phyloP scores from a whole-genome alignment of 1,284 basidiomycete genomes.

The Ustilago crameri region DNA sequence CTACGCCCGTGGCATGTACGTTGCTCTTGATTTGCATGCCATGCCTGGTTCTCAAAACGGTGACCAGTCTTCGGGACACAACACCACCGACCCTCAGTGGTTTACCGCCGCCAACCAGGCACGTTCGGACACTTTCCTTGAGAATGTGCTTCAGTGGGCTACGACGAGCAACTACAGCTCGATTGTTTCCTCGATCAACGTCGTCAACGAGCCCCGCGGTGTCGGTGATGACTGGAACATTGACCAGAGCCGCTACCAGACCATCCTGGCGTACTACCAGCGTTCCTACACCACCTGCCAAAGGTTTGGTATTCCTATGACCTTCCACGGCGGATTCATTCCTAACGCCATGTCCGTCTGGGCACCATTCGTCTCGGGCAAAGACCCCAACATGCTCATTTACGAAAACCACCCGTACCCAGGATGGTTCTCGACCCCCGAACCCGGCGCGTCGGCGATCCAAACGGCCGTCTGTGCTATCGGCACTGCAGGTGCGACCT shows the following conservation, averaged over 20 bases:
- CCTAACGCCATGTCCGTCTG: constrained; percentile 49
- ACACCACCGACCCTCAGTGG: constrained; percentile 57
- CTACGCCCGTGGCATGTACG: constrained; percentile 69
- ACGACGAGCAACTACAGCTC: constrained; percentile 57
- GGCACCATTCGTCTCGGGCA: constrained; percentile 50
- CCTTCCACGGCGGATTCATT: constrained; percentile 63
- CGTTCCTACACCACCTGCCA: constrained; percentile 40
- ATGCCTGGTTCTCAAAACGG: constrained; percentile 70
- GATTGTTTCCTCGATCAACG: constrained; percentile 56
- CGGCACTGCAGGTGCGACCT: constrained; percentile 24
- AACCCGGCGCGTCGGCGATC: constrained; percentile 33
- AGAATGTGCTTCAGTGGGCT: constrained; percentile 54
- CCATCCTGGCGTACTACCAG: constrained; percentile 51
- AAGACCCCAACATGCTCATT: constrained; percentile 60
- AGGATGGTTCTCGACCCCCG: constrained; percentile 55
- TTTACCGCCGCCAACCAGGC: constrained; percentile 51
- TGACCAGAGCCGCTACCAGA: constrained; percentile 33
- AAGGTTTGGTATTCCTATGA: constrained; percentile 50
- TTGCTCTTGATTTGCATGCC: constrained; percentile 70
- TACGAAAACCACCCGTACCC: constrained; percentile 66
- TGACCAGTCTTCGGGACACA: constrained; percentile 65
- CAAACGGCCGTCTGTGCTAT: constrained; percentile 52
- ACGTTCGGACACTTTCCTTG: constrained; percentile 52
- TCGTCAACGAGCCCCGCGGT: constrained; percentile 63
- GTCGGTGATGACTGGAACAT: constrained; percentile 38